Percentiles rank a stretch among this genome's conserved stretches.
These are phyloP conservation scores for Cutaneotrichosporon dermatis DNA, from an alignment of 1,284 basidiomycete species.

Conservation along the genomic window DNA sequence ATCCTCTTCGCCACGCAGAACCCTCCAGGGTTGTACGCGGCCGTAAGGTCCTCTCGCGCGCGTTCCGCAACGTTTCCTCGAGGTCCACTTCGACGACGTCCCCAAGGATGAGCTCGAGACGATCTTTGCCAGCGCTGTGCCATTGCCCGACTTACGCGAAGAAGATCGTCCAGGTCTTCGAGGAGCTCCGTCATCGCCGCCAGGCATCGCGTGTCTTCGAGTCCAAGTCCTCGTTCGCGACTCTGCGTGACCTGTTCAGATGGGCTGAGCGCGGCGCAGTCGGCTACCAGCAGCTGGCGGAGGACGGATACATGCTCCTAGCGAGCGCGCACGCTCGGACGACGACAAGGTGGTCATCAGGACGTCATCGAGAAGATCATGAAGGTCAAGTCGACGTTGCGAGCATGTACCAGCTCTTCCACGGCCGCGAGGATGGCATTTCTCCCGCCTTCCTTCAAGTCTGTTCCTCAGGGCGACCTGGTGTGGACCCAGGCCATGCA, in stretches of 20 bases:
- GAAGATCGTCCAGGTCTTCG: slow-evolving; percentile 87
- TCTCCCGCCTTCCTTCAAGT: slow-evolving; percentile 31
- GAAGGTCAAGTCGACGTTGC: slow-evolving; percentile 78
- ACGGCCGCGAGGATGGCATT: slow-evolving; percentile 50
- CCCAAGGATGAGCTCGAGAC: slow-evolving; percentile 89
- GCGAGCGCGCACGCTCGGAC: slow-evolving; percentile 75
- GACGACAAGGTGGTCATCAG: slow-evolving; percentile 90
- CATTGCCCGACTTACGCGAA: slow-evolving; percentile 91
- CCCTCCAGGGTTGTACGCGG: slow-evolving; percentile 97
- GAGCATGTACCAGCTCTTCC: slow-evolving; percentile 63
- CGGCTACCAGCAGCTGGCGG: slow-evolving; percentile 86
- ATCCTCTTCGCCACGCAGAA: slow-evolving; percentile 99
- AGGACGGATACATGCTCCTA: slow-evolving; percentile 96
- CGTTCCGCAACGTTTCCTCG: slow-evolving; percentile 97
- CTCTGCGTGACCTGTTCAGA: slow-evolving; percentile 92
- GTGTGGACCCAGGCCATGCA: slow-evolving; percentile 95
- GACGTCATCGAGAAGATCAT: slow-evolving; percentile 87
- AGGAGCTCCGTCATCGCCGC: slow-evolving; percentile 85
- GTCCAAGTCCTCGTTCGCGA: slow-evolving; percentile 94
- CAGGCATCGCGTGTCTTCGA: slow-evolving; percentile 92
- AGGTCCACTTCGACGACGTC: slow-evolving; percentile 97
- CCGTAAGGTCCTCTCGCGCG: slow-evolving; percentile 88
- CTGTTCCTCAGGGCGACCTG: slow-evolving; percentile 49
- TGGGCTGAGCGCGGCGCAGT: slow-evolving; percentile 90
- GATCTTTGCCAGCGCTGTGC: slow-evolving; percentile 84